Percentiles rank a stretch among this genome's conserved stretches.
phyloP scores from a whole-genome alignment of 805 yeast genomes.

The Scheffersomyces stipitis region DNA sequence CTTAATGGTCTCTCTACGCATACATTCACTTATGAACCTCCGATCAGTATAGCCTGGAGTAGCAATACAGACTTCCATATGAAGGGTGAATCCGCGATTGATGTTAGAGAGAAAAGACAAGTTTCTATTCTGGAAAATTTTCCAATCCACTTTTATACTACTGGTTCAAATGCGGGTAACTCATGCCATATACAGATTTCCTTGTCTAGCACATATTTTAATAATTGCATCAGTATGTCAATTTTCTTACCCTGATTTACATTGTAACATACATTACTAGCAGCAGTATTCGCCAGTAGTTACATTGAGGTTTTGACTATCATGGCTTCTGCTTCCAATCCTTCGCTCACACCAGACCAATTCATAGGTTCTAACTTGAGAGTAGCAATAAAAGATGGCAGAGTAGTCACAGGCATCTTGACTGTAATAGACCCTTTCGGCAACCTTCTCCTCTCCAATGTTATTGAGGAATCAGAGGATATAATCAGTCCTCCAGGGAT shows the following conservation, averaged over 20 bases:
- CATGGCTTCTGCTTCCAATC: too few relatives aligned
- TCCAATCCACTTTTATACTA: too few relatives aligned
- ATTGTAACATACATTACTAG: too few relatives aligned
- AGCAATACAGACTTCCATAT: constrained; percentile 12
- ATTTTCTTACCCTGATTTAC: too few relatives aligned
- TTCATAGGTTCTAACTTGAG: constrained; percentile 33
- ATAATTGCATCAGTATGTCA: too few relatives aligned
- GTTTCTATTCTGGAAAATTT: background rate
- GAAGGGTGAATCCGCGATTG: constrained; percentile 40
- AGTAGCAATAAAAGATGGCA: constrained; percentile 26
- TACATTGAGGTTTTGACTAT: too few relatives aligned
- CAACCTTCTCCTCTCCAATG: constrained; percentile 36
- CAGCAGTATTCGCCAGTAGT: too few relatives aligned
- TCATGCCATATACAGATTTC: too few relatives aligned
- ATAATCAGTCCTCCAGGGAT: constrained; percentile 15
- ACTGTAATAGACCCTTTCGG: constrained; percentile 46
- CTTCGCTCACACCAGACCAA: constrained; percentile 17
- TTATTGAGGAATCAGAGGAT: constrained; percentile 32
- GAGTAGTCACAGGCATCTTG: constrained; percentile 37
- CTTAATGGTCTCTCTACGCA: constrained; percentile 38
- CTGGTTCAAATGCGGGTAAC: too few relatives aligned
- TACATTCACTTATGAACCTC: constrained; percentile 30
- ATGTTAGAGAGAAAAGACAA: constrained; percentile 24
- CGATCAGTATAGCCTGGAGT: constrained; percentile 13
- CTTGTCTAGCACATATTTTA: too few relatives aligned